These are phyloP conservation scores for Gossypium bickii DNA, from an alignment of 345 rosid species.

Conservation along the genomic window DNA sequence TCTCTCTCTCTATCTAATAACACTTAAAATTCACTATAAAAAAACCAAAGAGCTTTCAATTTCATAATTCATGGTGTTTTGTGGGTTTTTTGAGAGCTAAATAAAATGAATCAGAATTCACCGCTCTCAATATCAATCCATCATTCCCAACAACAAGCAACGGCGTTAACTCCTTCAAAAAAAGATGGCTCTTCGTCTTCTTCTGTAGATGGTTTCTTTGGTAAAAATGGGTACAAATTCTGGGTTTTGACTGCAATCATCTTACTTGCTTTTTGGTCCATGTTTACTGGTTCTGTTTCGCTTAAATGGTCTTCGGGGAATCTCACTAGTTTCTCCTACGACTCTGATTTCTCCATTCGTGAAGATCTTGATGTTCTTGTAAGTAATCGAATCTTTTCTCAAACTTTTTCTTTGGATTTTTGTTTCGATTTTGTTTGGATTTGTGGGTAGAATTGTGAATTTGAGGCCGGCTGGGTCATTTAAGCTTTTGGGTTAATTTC, in stretches of 20 bases:
- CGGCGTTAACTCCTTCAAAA: background rate
- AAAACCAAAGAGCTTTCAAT: background rate
- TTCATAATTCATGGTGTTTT: background rate
- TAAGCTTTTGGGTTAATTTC: too few species aligned
- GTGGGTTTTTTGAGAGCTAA: background rate
- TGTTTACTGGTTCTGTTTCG: conserved; percentile 79
- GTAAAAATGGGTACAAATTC: conserved; percentile 47
- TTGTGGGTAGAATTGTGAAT: too few species aligned
- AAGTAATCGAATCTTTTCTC: background rate
- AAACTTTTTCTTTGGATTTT: background rate
- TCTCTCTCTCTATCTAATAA: background rate
- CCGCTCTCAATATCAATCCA: background rate
- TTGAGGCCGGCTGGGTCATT: too few species aligned
- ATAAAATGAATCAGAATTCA: conserved; percentile 8
- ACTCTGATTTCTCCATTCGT: conserved; percentile 25
- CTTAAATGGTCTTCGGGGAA: conserved; percentile 59
- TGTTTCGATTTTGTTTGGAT: background rate
- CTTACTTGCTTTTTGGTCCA: conserved; percentile 74
- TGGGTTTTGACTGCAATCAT: conserved; percentile 66
- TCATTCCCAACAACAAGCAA: background rate
- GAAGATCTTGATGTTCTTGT: conserved; percentile 75
- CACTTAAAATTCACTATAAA: background rate
- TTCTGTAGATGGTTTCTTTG: conserved; percentile 18
- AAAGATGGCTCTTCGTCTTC: conserved; percentile 16
- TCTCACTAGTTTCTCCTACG: conserved; percentile 36